Percentiles rank a stretch among this genome's conserved stretches.
Evolutionary conservation across 345 rosid genomes (phyloP).

Genomic region (Acer campestre): DNA sequence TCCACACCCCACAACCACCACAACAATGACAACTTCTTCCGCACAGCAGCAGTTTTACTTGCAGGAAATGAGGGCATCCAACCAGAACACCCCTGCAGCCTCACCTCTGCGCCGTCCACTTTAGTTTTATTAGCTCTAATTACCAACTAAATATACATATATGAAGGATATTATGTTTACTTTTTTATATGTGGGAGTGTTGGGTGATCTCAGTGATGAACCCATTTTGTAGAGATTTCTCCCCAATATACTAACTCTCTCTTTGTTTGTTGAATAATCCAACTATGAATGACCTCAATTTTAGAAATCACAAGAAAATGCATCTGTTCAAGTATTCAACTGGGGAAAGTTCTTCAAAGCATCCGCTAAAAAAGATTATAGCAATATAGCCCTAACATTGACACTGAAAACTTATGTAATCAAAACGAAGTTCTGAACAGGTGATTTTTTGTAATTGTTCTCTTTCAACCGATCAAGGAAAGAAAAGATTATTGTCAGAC

Average conservation of each 20-base stretch:
- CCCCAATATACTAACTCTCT: not conserved
- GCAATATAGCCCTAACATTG: no score
- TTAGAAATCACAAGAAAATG: not conserved
- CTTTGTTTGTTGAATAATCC: no score
- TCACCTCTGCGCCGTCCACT: constrained; percentile 23
- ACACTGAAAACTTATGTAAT: no score
- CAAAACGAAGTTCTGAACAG: no score
- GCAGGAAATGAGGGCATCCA: constrained; percentile 31
- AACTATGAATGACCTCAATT: no score
- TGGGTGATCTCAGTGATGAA: not conserved
- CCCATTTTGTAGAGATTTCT: not conserved
- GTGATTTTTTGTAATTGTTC: no score
- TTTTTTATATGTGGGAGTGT: no score
- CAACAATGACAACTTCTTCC: not conserved
- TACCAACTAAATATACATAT: no score
- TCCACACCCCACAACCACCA: constrained; percentile 11
- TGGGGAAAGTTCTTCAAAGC: not conserved
- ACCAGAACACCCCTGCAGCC: constrained; percentile 30
- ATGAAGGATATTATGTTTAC: no score
- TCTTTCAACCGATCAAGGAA: no score
- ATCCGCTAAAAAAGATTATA: no score
- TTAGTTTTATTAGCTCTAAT: not conserved
- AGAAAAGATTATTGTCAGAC: no score
- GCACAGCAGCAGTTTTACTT: constrained; percentile 16
- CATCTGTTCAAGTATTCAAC: not conserved